Evolutionary conservation across 306 rosid species (phyloP).

Genomic region (Fragaria iinumae): DNA sequence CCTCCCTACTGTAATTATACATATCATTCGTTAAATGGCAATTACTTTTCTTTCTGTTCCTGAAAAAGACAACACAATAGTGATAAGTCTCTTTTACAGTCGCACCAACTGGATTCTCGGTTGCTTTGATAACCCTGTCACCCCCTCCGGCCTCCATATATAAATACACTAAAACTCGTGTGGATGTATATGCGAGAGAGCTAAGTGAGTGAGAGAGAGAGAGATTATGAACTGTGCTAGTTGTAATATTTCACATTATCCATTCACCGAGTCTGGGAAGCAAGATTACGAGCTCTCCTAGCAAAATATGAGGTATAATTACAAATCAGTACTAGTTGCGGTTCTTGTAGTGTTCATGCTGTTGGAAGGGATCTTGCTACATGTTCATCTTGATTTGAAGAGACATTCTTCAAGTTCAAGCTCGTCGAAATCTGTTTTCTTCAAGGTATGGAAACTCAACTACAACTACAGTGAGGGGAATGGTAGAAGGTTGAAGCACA

Average conservation of each 20-base stretch:
- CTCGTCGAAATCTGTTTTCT: constrained; percentile 1
- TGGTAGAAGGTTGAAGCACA: constrained; percentile 9
- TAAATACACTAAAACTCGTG: not conserved
- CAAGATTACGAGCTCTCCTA: not conserved
- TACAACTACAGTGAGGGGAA: not conserved
- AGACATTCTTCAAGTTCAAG: not conserved
- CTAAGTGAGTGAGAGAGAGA: not conserved
- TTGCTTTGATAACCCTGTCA: not conserved
- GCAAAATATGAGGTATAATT: constrained; percentile 16
- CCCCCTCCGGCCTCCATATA: not conserved
- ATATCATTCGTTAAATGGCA: not conserved
- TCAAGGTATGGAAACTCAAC: constrained; percentile 19
- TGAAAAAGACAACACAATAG: not conserved
- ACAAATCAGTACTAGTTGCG: constrained; percentile 6
- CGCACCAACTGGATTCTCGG: not conserved
- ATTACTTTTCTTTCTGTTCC: not conserved
- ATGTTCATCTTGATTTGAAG: constrained; percentile 5
- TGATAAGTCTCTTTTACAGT: constrained; percentile 12
- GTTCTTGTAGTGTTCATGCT: constrained; percentile 9
- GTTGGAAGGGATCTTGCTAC: constrained; percentile 11
- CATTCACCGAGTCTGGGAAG: not conserved
- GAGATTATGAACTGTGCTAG: constrained; percentile 4
- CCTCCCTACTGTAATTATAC: not conserved
- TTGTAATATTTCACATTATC: not conserved
- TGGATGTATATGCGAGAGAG: not conserved